Evolutionary conservation across 805 yeast genomes (phyloP).

Genomic region (Lachancea nothofagi): DNA sequence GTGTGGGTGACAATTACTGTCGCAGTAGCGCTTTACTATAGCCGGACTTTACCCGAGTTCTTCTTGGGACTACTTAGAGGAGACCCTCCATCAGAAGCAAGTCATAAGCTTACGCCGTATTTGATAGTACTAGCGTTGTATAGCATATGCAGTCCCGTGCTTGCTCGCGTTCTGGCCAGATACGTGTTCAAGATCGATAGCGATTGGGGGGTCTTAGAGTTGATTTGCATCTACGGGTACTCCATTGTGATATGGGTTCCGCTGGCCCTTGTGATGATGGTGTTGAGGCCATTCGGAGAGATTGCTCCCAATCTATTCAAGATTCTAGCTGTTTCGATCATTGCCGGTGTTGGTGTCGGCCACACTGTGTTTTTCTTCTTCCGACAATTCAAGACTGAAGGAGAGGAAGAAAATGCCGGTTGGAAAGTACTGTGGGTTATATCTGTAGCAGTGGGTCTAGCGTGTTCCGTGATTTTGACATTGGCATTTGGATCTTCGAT

Average conservation of each 20-base stretch:
- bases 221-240: conserved; percentile 79
- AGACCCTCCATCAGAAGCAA: conserved; percentile 39
- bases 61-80: conserved; percentile 11
- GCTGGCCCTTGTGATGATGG: conserved; percentile 42
- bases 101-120: conserved; percentile 60
- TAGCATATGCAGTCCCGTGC: conserved; percentile 58
- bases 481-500: neutral
- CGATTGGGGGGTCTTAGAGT: conserved; percentile 47
- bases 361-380: conserved; percentile 5
- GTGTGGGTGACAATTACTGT: conserved; percentile 87
- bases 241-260: conserved; percentile 84
- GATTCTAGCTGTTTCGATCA: neutral
- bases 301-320: neutral
- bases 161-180: conserved; percentile 46
- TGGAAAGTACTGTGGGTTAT: neutral
- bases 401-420: neutral
- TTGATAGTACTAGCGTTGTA: conserved; percentile 72
- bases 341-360: neutral
- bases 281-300: neutral
- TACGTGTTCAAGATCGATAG: conserved; percentile 49
- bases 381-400: conserved; percentile 2
- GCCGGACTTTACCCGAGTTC: conserved; percentile 63
- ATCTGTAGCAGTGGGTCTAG: neutral
- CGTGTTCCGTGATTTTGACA: neutral
- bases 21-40: conserved; percentile 65